These are phyloP conservation scores for Candida saitoana DNA, from an alignment of 805 yeast genomes.

Conservation along the genomic window DNA sequence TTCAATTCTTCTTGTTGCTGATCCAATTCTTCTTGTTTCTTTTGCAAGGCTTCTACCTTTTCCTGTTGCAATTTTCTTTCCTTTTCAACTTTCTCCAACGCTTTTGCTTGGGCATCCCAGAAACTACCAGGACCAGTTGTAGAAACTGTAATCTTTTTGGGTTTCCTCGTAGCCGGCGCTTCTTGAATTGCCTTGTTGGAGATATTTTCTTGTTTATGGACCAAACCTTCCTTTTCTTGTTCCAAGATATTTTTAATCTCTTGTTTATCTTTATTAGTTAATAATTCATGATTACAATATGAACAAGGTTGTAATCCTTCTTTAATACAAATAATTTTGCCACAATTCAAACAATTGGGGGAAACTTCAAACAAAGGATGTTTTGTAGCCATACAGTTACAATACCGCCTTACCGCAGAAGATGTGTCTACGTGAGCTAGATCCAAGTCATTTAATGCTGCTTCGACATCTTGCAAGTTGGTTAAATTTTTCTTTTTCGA, in stretches of 20 bases:
- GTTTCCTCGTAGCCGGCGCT: conserved; percentile 19
- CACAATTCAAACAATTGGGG: conserved; percentile 92
- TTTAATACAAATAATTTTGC: conserved; percentile 83
- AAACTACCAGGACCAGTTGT: conserved; percentile 58
- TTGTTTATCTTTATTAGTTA: conserved; percentile 57
- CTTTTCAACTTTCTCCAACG: conserved; percentile 57
- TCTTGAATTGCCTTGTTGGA: conserved; percentile 12
- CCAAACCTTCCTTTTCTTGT: conserved; percentile 45
- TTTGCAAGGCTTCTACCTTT: conserved; percentile 15
- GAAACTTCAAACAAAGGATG: conserved; percentile 88
- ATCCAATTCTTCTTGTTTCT: conserved; percentile 29
- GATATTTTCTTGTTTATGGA: conserved; percentile 26
- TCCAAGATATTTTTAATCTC: conserved; percentile 53
- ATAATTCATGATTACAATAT: conserved; percentile 66
- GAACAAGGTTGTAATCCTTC: conserved; percentile 93
- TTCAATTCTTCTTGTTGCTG: conserved; percentile 44
- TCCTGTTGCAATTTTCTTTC: conserved; percentile 22
- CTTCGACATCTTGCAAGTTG: conserved; percentile 61
- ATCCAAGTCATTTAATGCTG: conserved; percentile 54
- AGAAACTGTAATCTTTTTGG: conserved; percentile 51
- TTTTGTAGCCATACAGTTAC: conserved; percentile 82
- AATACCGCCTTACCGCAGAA: conserved; percentile 29
- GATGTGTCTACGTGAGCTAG: conserved; percentile 5
- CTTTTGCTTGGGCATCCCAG: conserved; percentile 63
- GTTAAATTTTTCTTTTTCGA: conserved; percentile 47